Percentiles rank a stretch among this genome's conserved stretches.
phyloP scores from a whole-genome alignment of 1,284 basidiomycete species.

The Puccinia hordei region DNA sequence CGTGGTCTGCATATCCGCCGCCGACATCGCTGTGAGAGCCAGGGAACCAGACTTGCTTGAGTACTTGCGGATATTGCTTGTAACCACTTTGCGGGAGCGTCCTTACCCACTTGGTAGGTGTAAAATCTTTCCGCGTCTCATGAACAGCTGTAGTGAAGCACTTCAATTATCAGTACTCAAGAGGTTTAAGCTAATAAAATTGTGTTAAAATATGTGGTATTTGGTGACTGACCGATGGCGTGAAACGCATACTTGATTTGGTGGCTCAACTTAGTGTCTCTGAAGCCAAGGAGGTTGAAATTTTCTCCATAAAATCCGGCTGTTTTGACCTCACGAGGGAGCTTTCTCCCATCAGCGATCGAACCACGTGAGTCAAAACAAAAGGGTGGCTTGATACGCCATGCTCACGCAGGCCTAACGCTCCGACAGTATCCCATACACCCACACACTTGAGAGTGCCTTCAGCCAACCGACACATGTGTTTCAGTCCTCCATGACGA shows the following conservation, averaged over 20 bases:
- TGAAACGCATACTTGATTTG: constrained; percentile 57
- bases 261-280: constrained; percentile 56
- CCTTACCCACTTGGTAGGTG: constrained; percentile 56
- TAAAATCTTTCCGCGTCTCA: constrained; percentile 57
- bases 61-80: constrained; percentile 52
- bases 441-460: constrained; percentile 33
- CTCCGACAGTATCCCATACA: constrained; percentile 39
- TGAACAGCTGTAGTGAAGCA: constrained; percentile 51
- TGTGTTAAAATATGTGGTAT: no score
- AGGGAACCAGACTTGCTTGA: constrained; percentile 58
- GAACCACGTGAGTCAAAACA: no score
- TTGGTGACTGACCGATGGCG: constrained; percentile 53
- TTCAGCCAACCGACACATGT: neutral
- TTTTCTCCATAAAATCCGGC: constrained; percentile 51
- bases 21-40: constrained; percentile 57
- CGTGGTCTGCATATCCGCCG: constrained; percentile 56
- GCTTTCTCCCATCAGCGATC: no score
- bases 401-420: constrained; percentile 22
- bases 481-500: neutral
- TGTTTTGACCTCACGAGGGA: no score
- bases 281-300: constrained; percentile 53
- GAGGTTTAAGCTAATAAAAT: no score
- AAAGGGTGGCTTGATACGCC: no score
- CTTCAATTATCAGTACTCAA: neutral
- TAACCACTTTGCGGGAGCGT: constrained; percentile 36